Conservation (phyloP, 768 basidiomycete species). For the Mycena chlorophos region DNA sequence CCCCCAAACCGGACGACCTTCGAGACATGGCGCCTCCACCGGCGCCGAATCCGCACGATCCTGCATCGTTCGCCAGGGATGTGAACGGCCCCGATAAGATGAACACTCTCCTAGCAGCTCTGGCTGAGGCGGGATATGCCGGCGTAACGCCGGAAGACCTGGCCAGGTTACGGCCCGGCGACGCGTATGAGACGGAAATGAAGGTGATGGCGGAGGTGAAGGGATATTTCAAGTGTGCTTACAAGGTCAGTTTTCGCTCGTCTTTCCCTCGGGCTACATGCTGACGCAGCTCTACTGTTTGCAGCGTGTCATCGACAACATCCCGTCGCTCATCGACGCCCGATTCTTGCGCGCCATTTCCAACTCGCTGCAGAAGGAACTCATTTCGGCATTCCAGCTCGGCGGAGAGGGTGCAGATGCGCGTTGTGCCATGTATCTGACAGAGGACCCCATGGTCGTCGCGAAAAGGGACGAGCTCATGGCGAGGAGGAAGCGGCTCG, state of each 20-base stretch:
- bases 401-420: constrained; percentile 35
- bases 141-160: constrained; percentile 33
- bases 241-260: constrained; percentile 36
- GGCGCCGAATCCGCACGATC: not conserved
- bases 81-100: not conserved
- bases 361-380: constrained; percentile 31
- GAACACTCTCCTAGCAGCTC: constrained; percentile 25
- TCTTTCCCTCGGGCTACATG: not conserved
- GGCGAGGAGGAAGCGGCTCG: constrained; percentile 35
- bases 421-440: constrained; percentile 42
- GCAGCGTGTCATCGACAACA: constrained; percentile 48
- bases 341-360: constrained; percentile 35
- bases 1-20: not conserved
- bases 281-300: not conserved
- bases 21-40: not conserved
- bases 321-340: constrained; percentile 37
- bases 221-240: constrained; percentile 44
- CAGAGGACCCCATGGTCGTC: constrained; percentile 45
- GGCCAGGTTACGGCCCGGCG: constrained; percentile 31
- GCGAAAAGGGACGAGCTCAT: constrained; percentile 36
- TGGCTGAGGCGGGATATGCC: constrained; percentile 33
- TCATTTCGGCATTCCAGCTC: constrained; percentile 38
- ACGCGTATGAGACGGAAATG: constrained; percentile 44
- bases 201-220: constrained; percentile 43
- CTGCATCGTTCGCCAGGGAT: not conserved